A percentile compares a stretch with the other conserved stretches of the same genome.
Evolutionary conservation across 2,329 filamentous ascomycete genomes (phyloP).

Genomic region (Penicillium sp.): DNA sequence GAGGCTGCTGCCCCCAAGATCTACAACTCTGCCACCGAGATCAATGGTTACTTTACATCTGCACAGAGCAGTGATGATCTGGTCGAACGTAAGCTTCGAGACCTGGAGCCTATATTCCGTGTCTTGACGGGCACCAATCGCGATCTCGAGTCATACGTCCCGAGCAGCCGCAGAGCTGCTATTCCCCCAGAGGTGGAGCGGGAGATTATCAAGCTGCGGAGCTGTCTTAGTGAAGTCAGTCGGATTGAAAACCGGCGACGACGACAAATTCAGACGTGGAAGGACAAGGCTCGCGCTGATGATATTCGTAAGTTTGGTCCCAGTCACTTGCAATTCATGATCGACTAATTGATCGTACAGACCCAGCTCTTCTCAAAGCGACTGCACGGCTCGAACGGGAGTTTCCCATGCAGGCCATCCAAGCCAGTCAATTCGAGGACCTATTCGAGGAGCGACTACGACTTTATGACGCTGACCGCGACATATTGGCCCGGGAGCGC

Average conservation of each 20-base stretch:
- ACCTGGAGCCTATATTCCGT: conserved; percentile 68
- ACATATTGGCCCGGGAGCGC: conserved; percentile 65
- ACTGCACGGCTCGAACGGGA: conserved; percentile 78
- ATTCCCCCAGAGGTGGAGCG: conserved; percentile 77
- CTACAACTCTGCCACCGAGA: conserved; percentile 69
- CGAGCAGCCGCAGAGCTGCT: conserved; percentile 71
- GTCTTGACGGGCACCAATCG: conserved; percentile 76
- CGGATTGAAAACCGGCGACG: conserved; percentile 75
- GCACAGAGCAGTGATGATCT: conserved; percentile 63
- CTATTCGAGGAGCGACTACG: conserved; percentile 81
- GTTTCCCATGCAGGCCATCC: conserved; percentile 77
- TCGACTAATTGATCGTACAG: too few relatives aligned
- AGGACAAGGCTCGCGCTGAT: conserved; percentile 75
- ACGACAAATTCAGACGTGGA: conserved; percentile 72
- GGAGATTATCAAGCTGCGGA: conserved; percentile 70
- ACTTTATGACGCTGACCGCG: conserved; percentile 73
- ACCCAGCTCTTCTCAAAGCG: conserved; percentile 75
- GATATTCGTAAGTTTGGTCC: conserved; percentile 58
- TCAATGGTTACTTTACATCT: conserved; percentile 78
- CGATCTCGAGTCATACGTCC: conserved; percentile 81
- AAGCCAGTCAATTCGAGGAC: conserved; percentile 83
- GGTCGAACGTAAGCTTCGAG: conserved; percentile 72
- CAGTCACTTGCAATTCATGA: too few relatives aligned
- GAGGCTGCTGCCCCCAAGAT: conserved; percentile 66
- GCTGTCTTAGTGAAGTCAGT: conserved; percentile 76